Base-by-base conservation (phyloP, 441 rosid species). In the Corymbia citriodora region DNA sequence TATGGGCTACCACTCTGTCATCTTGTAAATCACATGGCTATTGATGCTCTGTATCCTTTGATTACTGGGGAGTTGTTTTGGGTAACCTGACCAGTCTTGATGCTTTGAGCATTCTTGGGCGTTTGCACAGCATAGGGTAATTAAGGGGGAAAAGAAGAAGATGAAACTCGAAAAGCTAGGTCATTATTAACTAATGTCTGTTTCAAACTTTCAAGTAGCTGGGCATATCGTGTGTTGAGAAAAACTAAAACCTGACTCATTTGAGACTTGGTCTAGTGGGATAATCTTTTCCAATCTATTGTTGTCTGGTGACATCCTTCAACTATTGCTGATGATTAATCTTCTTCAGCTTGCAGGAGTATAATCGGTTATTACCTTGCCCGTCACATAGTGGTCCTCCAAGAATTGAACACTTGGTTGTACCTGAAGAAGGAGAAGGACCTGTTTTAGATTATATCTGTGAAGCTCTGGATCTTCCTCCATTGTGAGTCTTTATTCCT, bases 321-420 rank as follows among this genome's bases (percentile, higher is more conserved):
- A 53, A 55, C 52, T 54, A 31, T 90, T 54, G 23, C 23, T 82
- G 87, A 40, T 18, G 9, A 82, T 89, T 83, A 31, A 79, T 89
- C 89, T 59, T 52, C 89, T 91, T 88, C 94, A 97, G 98, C 74
- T 92, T 91, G 91, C 95, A 92, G 29, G 96, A 95, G 63, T 97
- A 96, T 92, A 90, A 89, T 65, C 95, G 98, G 45, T 92, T 97
- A 91, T 92, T 96, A 91, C 99, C 99, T 45, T 98, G 97, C 82
- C 98, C 98, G 52, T 63, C 93, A 3, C 55, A 94, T 48, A 94
- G 91, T 92, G 45, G 90, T 85, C 96, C 96, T 6, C 98, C 96
- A 54, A 96, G 99, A 92, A 88, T 97, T 27, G 99, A 97, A 88
- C 99, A 97, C 89, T 91, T 96, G 91, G 96, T 97, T 93, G 98